Evolutionary conservation across 2,329 filamentous ascomycete genomes (phyloP), one percentile per base, ranked within the genome.

Genomic region (Alternaria triticina): DNA sequence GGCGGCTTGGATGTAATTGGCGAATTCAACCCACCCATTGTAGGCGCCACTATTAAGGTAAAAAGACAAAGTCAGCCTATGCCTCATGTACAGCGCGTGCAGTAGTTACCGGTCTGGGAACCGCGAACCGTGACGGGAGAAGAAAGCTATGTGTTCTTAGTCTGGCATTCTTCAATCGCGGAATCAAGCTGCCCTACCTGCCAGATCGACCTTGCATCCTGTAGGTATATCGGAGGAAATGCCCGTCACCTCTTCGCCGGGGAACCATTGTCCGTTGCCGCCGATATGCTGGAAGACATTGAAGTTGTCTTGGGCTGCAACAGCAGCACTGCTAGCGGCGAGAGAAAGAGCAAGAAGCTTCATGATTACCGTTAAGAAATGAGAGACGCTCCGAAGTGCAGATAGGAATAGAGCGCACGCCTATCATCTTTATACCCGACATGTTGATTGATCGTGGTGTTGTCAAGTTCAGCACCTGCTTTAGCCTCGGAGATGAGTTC

Each of bases 81-180:
- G 36, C 36, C 36, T 40, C 36, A 40, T 40, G 5, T 40, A 17
- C 36, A 40, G 36, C 36, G 36, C 36, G 36, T 40, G 36, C 36
- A 40, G 36, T 40, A 17, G 36, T 40, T 40, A 40, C 36, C 36
- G 36, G 65, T 90, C 89, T 0, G 88, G 88, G 70, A 86, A 91
- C 45, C 88, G 83, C 45, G 87, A 89, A 17, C 89, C 89, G 79
- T 90, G 89, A 17, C 88, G 85, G 2, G 84, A 82, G 33, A 88
- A 79, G 64, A 88, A 90, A 6, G 86, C 86, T 54, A 20, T 11
- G 10, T 30, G 17, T 5, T 20, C n/a, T 61, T 23, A 61, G 36
- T 57, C 10, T 46, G 46, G 12, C 15, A 25, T 27, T 27, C 20
- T 20, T 27, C 30, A 23, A n/a, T 51, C 12, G 6, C 5, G 20